A percentile compares a stretch with the other conserved stretches of the same genome.
phyloP scores from a whole-genome alignment of 1,139 yeast genomes.

The Yarrowia galli region DNA sequence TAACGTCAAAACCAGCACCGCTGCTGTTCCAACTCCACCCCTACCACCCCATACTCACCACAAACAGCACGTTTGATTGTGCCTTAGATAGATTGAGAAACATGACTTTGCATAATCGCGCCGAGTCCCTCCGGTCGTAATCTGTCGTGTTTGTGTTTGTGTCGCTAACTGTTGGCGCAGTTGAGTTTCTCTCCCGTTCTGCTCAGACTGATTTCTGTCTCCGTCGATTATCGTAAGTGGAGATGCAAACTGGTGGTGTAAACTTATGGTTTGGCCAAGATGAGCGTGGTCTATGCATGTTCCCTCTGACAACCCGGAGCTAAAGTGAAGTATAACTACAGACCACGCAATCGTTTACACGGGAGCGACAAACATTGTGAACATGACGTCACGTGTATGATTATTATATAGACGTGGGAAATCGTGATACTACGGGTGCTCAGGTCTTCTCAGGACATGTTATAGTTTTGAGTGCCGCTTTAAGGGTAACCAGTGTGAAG shows the following conservation, averaged over 20 bases:
- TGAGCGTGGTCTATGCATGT: constrained; percentile 26
- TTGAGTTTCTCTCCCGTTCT: no score
- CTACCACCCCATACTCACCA: constrained; percentile 43
- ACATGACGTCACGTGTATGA: no score
- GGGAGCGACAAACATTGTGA: no score
- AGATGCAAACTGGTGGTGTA: constrained; percentile 10
- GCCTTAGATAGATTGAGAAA: constrained; percentile 43
- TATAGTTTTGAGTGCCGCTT: no score
- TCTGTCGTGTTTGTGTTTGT: background rate
- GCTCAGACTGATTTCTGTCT: background rate
- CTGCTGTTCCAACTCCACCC: no score
- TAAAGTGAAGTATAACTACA: background rate
- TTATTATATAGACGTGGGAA: background rate
- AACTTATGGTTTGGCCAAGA: constrained; percentile 6
- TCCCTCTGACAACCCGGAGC: background rate
- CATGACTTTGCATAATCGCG: constrained; percentile 13
- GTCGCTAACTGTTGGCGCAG: background rate
- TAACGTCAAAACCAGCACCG: no score
- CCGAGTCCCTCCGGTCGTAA: background rate
- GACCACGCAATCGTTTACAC: no score
- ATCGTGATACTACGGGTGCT: no score
- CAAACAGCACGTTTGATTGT: constrained; percentile 46
- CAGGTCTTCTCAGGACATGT: no score
- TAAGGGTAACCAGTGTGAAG: no score
- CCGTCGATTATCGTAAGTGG: background rate